phyloP scores from a whole-genome alignment of 768 basidiomycete genomes.

The Mycena rebaudengoi region DNA sequence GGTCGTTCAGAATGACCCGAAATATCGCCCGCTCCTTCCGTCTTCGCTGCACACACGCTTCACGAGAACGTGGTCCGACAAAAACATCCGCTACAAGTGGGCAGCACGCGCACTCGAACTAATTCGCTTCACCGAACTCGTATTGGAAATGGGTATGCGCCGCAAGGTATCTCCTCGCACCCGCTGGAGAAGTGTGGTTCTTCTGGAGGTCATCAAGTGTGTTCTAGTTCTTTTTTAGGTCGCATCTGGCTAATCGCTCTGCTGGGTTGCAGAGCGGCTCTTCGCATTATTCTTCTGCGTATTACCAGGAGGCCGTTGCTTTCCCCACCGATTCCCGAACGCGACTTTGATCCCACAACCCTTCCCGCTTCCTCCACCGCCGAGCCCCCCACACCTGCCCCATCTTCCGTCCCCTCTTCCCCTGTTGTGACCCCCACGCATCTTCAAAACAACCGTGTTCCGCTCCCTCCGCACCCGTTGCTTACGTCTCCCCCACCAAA shows the following conservation, averaged over 20 bases:
- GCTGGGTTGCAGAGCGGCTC: conserved; percentile 66
- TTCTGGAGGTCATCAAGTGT: conserved; percentile 88
- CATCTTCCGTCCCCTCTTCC: conserved; percentile 65
- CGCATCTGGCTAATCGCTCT: background rate
- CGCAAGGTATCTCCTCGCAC: conserved; percentile 70
- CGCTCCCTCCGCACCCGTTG: conserved; percentile 70
- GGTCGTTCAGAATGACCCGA: conserved; percentile 69
- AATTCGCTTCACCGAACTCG: conserved; percentile 81
- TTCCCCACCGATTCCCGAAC: conserved; percentile 83
- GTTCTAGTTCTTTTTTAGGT: conserved; percentile 32
- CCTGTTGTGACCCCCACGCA: conserved; percentile 78
- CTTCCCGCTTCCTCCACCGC: conserved; percentile 61
- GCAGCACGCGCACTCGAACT: conserved; percentile 78
- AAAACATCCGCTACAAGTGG: conserved; percentile 77
- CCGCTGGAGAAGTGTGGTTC: conserved; percentile 80
- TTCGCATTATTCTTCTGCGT: conserved; percentile 77
- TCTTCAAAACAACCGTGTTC: conserved; percentile 78
- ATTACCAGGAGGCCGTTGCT: conserved; percentile 82
- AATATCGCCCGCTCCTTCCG: conserved; percentile 79
- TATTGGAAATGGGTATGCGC: conserved; percentile 89
- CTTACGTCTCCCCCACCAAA: conserved; percentile 57
- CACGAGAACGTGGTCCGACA: conserved; percentile 87
- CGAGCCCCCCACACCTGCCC: conserved; percentile 67
- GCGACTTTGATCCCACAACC: conserved; percentile 83
- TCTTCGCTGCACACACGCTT: conserved; percentile 86